Percentiles rank a stretch among this genome's conserved stretches.
Conservation (phyloP, 192 early-diverging fungal genomes). For the Umbelopsis isabellina region DNA sequence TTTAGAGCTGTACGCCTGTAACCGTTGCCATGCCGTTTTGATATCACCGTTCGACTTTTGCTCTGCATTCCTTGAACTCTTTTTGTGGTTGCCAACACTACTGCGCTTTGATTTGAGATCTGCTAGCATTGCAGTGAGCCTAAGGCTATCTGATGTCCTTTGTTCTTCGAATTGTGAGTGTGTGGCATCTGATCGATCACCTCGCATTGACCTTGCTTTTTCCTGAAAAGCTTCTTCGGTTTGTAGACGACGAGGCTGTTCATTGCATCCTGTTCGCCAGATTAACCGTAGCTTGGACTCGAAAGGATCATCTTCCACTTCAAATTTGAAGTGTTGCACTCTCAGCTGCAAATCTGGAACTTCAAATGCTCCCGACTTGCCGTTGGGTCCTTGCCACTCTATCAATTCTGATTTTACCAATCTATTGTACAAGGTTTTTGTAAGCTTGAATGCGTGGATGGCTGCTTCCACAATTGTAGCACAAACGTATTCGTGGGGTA, state of each 20-base stretch:
- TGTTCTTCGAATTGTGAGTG: not conserved
- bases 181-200: not conserved
- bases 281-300: conserved; percentile 34
- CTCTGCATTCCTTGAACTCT: too few relatives aligned
- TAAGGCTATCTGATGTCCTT: not conserved
- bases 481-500: conserved; percentile 7
- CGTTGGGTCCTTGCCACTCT: conserved; percentile 2
- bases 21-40: conserved; percentile 16
- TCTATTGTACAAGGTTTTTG: not conserved
- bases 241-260: conserved; percentile 34
- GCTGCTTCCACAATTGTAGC: conserved; percentile 2
- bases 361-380: not conserved
- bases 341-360: not conserved
- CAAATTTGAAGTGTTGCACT: conserved; percentile 19
- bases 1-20: conserved; percentile 30
- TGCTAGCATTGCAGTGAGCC: conserved; percentile 1
- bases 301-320: conserved; percentile 46
- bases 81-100: not conserved
- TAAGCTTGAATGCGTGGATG: conserved; percentile 3
- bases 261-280: conserved; percentile 24
- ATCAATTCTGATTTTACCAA: not conserved
- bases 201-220: not conserved
- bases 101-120: not conserved
- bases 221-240: conserved; percentile 33
- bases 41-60: conserved; percentile 13